Evolutionary conservation across 2,329 filamentous ascomycete species (phyloP), one percentile per base, ranked within the genome.

Genomic region (Xylaria multiplex): DNA sequence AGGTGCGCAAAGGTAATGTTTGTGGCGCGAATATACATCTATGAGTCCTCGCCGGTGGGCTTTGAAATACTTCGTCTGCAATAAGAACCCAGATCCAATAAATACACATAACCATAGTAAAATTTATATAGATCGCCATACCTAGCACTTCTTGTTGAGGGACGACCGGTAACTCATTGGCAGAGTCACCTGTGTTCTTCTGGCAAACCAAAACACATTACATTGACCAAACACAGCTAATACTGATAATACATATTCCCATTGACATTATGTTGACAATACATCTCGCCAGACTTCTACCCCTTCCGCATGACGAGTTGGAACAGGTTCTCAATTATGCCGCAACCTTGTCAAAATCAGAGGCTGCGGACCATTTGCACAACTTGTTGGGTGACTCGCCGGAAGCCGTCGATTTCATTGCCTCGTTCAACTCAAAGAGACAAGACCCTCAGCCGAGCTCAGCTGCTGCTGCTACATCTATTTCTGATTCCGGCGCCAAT

Each of bases 311-410:
- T 42, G 89, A 92, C 13, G 93, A 95, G 46, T 83, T 98, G 37
- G 88, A 89, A 75, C 93, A 98, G 76, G 86, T 97, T 49, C 84
- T 98, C 70, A 88, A 92, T 54, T 97, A 97, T 77, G 89, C 92
- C 2, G 83, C 88, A 42, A 91, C 89, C 0, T 85, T 98, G 8
- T 89, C 93, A 22, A 93, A 91, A 75, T 81, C 88, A 58, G 91
- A 91, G 69, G 92, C 93, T 14, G 93, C 89, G 57, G 90, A 93
- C 48, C 93, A 98, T 78, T 90, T 99, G 67, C 91, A 90, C 77
- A 93, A 96, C 75, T 83, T 99, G 59, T 86, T 99, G 0, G 96
- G 95, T 56, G 93, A 97, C 77, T 93, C 92, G 6, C 88, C 93
- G 1, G 89, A 91, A 72, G 86, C 83, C 46, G 81, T 93, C 67